Percentiles rank a stretch among this genome's conserved stretches.
Conservation (phyloP, 2,329 filamentous ascomycete species). For the Fusarium ramigenum region DNA sequence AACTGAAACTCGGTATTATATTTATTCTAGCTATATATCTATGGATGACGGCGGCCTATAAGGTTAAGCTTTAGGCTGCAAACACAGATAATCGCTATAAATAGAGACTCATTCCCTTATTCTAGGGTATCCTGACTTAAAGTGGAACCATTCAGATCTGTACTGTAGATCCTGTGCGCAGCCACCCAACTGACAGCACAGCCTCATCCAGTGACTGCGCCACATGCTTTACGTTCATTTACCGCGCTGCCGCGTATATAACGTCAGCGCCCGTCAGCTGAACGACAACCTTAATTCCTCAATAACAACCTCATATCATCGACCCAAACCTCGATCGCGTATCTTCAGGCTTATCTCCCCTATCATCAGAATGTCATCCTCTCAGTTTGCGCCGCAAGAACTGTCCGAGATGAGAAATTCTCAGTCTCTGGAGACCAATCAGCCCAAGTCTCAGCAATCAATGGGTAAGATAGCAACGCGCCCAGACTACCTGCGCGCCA, state of each 20-base stretch:
- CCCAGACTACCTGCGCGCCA: neutral
- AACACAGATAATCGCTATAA: no score
- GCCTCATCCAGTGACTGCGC: neutral
- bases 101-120: no score
- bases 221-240: neutral
- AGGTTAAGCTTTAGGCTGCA: no score
- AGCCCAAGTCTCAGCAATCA: slow-evolving; percentile 9
- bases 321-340: no score
- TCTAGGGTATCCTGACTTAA: no score
- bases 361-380: neutral
- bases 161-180: no score
- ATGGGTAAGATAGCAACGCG: slow-evolving; percentile 8
- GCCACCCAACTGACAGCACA: neutral
- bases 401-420: neutral
- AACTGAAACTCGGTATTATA: no score
- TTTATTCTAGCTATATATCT: no score
- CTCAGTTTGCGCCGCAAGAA: neutral
- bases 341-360: rapidly evolving
- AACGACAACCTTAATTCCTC: neutral
- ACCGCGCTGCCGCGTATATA: neutral
- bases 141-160: neutral
- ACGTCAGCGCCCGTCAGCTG: slow-evolving; percentile 16
- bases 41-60: no score
- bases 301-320: neutral
- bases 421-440: slow-evolving; percentile 9